Evolutionary conservation across 805 yeast species (phyloP).

Genomic region (Peterozyma toletana): DNA sequence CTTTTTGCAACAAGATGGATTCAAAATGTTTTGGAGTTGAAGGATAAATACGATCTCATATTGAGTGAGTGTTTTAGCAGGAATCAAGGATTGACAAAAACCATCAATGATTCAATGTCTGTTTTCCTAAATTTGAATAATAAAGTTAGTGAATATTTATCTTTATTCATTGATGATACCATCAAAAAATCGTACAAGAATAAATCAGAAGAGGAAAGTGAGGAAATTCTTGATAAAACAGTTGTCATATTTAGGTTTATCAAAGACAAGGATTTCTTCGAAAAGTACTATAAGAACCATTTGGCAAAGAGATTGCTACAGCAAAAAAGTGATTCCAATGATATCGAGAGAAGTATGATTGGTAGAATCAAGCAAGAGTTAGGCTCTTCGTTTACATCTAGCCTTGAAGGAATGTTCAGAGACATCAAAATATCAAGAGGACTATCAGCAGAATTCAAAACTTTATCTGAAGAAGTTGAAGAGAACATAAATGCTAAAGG

Average conservation of each 20-base stretch:
- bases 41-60: conserved; percentile 42
- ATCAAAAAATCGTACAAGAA: conserved; percentile 43
- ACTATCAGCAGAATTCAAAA: conserved; percentile 31
- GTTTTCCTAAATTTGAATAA: conserved; percentile 48
- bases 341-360: conserved; percentile 64
- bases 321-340: conserved; percentile 36
- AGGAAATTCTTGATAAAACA: conserved; percentile 44
- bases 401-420: conserved; percentile 79
- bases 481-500: conserved; percentile 7
- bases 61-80: conserved; percentile 39
- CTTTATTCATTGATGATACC: conserved; percentile 51
- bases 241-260: conserved; percentile 60
- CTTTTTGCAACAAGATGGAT: conserved; percentile 66
- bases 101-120: conserved; percentile 54
- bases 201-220: conserved; percentile 35
- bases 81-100: conserved; percentile 42
- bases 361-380: conserved; percentile 65
- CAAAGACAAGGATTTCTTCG: conserved; percentile 81
- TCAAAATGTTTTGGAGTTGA: conserved; percentile 43
- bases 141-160: conserved; percentile 45
- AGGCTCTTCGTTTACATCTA: conserved; percentile 73
- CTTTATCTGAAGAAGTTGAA: conserved; percentile 10
- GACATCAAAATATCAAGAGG: conserved; percentile 62
- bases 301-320: conserved; percentile 71
- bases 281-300: conserved; percentile 77